A percentile compares a stretch with the other conserved stretches of the same genome.
phyloP scores from a whole-genome alignment of 495 filamentous ascomycete species.

The Aspergillus campestris region DNA sequence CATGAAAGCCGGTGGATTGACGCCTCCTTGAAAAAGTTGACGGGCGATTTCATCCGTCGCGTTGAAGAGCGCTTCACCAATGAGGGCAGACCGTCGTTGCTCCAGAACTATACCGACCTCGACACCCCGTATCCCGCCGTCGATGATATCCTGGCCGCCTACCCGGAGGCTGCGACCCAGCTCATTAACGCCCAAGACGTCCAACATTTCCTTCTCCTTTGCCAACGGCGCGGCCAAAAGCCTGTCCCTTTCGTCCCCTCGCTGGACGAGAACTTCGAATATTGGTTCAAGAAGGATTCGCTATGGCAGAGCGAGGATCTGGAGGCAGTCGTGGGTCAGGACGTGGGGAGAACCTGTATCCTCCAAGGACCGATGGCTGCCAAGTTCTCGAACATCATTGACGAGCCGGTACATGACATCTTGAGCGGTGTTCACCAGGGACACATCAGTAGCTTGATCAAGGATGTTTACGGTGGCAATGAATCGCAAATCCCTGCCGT shows the following conservation, averaged over 20 bases:
- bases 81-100: constrained; percentile 59
- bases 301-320: constrained; percentile 98
- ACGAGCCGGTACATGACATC: constrained; percentile 91
- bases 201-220: constrained; percentile 91
- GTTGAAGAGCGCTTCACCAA: constrained; percentile 85
- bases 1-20: constrained; percentile 95
- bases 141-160: constrained; percentile 68
- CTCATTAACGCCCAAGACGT: constrained; percentile 96
- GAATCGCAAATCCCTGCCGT: constrained; percentile 68
- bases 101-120: constrained; percentile 85
- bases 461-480: constrained; percentile 71
- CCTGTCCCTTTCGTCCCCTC: constrained; percentile 91
- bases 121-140: constrained; percentile 69
- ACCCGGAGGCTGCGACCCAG: constrained; percentile 78
- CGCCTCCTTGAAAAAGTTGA: constrained; percentile 66
- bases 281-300: constrained; percentile 99
- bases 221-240: constrained; percentile 88
- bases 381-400: constrained; percentile 77
- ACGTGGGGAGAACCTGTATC: constrained; percentile 91
- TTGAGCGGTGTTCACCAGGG: constrained; percentile 79
- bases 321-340: constrained; percentile 88
- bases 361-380: constrained; percentile 91
- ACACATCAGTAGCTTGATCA: constrained; percentile 70
- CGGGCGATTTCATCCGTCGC: constrained; percentile 90
- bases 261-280: constrained; percentile 92